phyloP scores from a whole-genome alignment of 768 basidiomycete species.

The Xanthoconium stramineum region DNA sequence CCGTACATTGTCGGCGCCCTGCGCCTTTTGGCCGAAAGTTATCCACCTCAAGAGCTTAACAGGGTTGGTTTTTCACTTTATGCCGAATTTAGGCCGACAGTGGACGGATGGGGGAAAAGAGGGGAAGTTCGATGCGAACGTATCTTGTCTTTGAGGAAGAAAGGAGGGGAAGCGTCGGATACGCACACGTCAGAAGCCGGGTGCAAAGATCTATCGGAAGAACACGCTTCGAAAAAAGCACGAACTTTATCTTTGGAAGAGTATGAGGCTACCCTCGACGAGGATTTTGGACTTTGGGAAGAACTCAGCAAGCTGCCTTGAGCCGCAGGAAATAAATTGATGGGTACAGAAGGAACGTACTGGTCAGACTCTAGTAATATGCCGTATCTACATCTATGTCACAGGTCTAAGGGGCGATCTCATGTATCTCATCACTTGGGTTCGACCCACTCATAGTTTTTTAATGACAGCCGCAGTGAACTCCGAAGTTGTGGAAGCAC shows the following conservation, averaged over 20 bases:
- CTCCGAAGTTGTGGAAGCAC: constrained; percentile 88
- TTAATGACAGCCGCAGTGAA: constrained; percentile 92
- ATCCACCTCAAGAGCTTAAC: constrained; percentile 56
- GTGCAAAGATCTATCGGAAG: constrained; percentile 10
- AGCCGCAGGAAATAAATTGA: not conserved
- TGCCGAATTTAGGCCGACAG: constrained; percentile 79
- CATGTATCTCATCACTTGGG: not conserved
- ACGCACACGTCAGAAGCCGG: constrained; percentile 3
- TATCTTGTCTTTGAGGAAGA: constrained; percentile 60
- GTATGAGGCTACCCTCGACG: constrained; percentile 50
- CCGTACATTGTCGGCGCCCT: constrained; percentile 77
- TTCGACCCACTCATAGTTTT: constrained; percentile 46
- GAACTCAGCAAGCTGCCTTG: constrained; percentile 28
- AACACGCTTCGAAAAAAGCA: constrained; percentile 40
- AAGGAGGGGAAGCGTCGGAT: constrained; percentile 14
- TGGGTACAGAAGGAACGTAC: constrained; percentile 15
- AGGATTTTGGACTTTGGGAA: constrained; percentile 45
- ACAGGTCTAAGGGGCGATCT: constrained; percentile 6
- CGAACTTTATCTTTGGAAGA: constrained; percentile 45
- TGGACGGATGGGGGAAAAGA: constrained; percentile 80
- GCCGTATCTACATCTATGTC: constrained; percentile 26
- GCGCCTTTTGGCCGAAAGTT: constrained; percentile 63
- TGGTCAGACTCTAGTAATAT: constrained; percentile 13
- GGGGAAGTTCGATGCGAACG: constrained; percentile 68
- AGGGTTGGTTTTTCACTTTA: constrained; percentile 74